These are phyloP conservation scores for Tolypocladium sp. DNA, from an alignment of 2,329 filamentous ascomycete genomes.

Conservation along the genomic window DNA sequence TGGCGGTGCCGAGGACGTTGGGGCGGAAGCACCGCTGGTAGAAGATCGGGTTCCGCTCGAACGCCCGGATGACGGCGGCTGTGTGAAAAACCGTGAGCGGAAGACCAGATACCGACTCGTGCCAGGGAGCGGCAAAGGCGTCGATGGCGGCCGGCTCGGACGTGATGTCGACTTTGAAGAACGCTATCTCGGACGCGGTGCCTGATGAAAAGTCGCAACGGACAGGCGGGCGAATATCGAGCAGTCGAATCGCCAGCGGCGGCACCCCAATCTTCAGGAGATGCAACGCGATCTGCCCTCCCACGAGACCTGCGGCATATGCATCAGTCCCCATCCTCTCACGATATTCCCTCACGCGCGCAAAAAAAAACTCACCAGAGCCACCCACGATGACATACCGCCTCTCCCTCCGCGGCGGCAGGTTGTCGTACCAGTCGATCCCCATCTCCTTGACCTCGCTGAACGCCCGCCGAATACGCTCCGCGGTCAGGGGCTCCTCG, in stretches of 20 bases:
- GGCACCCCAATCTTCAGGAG: constrained; percentile 43
- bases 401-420: constrained; percentile 30
- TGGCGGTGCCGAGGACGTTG: constrained; percentile 40
- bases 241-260: constrained; percentile 39
- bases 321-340: too few species aligned
- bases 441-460: constrained; percentile 23
- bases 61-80: constrained; percentile 42
- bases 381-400: constrained; percentile 37
- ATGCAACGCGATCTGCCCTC: constrained; percentile 43
- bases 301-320: constrained; percentile 36
- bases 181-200: constrained; percentile 23
- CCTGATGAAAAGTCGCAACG: constrained; percentile 27
- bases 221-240: constrained; percentile 38
- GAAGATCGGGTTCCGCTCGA: constrained; percentile 34
- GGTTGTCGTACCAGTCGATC: constrained; percentile 25
- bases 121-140: constrained; percentile 41
- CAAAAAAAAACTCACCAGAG: constrained; percentile 24
- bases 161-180: constrained; percentile 40
- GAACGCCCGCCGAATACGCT: constrained; percentile 25
- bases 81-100: constrained; percentile 50
- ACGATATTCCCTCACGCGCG: too few species aligned
- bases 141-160: constrained; percentile 29
- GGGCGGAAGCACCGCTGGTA: constrained; percentile 36
- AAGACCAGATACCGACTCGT: constrained; percentile 23
- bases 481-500: constrained; percentile 23